A percentile compares a stretch with the other conserved stretches of the same genome.
Evolutionary conservation across 2,329 filamentous ascomycete genomes (phyloP).

Genomic region (Colletotrichum australisinense): DNA sequence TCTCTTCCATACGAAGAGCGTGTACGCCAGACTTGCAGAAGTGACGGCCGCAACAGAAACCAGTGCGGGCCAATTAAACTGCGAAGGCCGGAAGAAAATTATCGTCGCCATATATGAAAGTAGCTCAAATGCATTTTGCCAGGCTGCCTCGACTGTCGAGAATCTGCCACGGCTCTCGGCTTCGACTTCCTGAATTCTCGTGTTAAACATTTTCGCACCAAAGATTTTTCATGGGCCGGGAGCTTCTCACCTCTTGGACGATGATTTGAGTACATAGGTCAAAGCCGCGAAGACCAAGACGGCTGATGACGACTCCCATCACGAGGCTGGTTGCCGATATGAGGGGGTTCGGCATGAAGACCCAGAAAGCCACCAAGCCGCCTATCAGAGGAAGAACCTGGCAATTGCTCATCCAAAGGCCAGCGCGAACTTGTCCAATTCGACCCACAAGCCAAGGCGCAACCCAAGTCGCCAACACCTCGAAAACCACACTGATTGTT

Average conservation of each 20-base stretch:
- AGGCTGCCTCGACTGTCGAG: constrained; percentile 73
- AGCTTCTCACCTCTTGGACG: constrained; percentile 64
- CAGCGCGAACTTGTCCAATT: constrained; percentile 65
- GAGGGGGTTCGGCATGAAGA: constrained; percentile 39
- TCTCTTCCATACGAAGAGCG: constrained; percentile 58
- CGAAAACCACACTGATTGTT: constrained; percentile 58
- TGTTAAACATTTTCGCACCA: neutral
- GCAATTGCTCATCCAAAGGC: constrained; percentile 74
- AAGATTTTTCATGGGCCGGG: accelerated
- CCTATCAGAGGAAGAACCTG: constrained; percentile 63
- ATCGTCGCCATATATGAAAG: constrained; percentile 75
- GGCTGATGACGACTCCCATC: constrained; percentile 63
- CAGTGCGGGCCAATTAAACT: constrained; percentile 73
- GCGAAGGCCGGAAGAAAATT: constrained; percentile 68
- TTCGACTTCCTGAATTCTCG: constrained; percentile 59
- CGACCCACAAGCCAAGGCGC: constrained; percentile 60
- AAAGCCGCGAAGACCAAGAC: constrained; percentile 71
- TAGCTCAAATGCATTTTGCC: constrained; percentile 79
- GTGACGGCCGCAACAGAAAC: constrained; percentile 68
- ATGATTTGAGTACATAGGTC: constrained; percentile 71
- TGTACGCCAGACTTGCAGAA: constrained; percentile 61
- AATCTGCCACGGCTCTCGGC: constrained; percentile 72
- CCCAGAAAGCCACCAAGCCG: constrained; percentile 41
- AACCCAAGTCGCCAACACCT: constrained; percentile 66
- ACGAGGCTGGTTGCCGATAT: constrained; percentile 61